A percentile compares a stretch with the other conserved stretches of the same genome.
Conservation (phyloP, 331 rosid species). For the Quercus phellos region DNA sequence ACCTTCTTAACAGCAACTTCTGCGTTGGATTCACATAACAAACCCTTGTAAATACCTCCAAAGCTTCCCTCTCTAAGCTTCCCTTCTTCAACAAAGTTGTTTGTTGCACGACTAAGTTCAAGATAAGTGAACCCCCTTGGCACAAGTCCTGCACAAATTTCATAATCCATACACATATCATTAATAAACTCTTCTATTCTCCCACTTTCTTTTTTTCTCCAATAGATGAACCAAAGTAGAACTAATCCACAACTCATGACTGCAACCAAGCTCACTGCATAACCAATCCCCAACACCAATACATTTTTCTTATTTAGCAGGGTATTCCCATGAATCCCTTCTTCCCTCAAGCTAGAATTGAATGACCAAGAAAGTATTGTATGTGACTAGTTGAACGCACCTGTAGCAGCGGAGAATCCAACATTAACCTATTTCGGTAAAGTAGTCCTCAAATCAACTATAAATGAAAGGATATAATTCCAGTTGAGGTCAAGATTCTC, state of each 20-base stretch:
- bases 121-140: conserved; percentile 56
- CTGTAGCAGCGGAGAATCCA: conserved; percentile 57
- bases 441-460: conserved; percentile 34
- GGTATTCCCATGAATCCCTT: neutral
- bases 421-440: conserved; percentile 39
- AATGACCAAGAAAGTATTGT: conserved; percentile 66
- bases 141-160: conserved; percentile 55
- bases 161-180: conserved; percentile 46
- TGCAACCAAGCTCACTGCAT: conserved; percentile 38
- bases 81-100: conserved; percentile 46
- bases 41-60: conserved; percentile 72
- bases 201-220: conserved; percentile 31
- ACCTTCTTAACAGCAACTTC: conserved; percentile 66
- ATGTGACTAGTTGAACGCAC: conserved; percentile 38
- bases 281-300: conserved; percentile 32
- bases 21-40: conserved; percentile 22
- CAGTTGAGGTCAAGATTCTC: neutral
- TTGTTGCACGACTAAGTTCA: conserved; percentile 50
- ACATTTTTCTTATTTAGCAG: neutral
- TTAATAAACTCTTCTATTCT: neutral
- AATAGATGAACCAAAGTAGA: conserved; percentile 26
- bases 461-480: too few relatives aligned
- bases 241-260: conserved; percentile 28
- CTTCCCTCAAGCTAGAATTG: conserved; percentile 41
- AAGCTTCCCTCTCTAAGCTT: conserved; percentile 83